Conservation (phyloP, 306 rosid genomes). For the Elaeagnus macrophylla region DNA sequence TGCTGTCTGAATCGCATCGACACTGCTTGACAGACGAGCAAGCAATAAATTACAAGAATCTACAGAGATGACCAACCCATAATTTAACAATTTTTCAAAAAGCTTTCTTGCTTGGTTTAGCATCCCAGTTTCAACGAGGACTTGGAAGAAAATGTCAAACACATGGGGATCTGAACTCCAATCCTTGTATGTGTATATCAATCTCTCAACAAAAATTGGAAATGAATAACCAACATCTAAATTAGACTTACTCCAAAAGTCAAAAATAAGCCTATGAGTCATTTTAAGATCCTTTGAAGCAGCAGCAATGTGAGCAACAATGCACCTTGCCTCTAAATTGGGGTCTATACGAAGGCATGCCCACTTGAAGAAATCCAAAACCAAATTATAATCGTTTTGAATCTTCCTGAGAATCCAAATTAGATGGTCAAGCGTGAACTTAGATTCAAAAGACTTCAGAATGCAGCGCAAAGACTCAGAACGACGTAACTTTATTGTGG, state of each 20-base stretch:
- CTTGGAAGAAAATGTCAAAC: slow-evolving; percentile 68
- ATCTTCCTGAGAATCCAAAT: slow-evolving; percentile 68
- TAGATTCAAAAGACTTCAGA: slow-evolving; percentile 53
- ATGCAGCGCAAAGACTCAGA: slow-evolving; percentile 49
- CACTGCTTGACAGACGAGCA: slow-evolving; percentile 32
- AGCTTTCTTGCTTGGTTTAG: slow-evolving; percentile 50
- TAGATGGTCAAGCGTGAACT: slow-evolving; percentile 45
- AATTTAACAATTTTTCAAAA: slow-evolving; percentile 49
- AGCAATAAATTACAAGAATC: slow-evolving; percentile 75
- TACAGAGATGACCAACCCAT: slow-evolving; percentile 53
- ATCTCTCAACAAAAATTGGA: slow-evolving; percentile 38
- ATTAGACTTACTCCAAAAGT: slow-evolving; percentile 48
- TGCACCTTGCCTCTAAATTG: slow-evolving; percentile 59
- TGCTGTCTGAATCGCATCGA: slow-evolving; percentile 35
- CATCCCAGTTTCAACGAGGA: slow-evolving; percentile 57
- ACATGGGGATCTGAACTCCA: slow-evolving; percentile 74
- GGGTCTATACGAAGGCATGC: slow-evolving; percentile 44
- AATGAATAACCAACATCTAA: slow-evolving; percentile 24
- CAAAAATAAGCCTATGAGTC: slow-evolving; percentile 51
- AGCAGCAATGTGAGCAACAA: slow-evolving; percentile 55
- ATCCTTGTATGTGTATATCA: slow-evolving; percentile 74
- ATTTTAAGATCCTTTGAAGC: slow-evolving; percentile 49
- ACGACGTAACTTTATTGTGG: slow-evolving; percentile 54
- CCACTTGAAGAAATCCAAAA: slow-evolving; percentile 64
- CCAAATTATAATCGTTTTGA: slow-evolving; percentile 46